Base-by-base conservation (phyloP, 73 alveolate species). In the Stentor coeruleus region DNA sequence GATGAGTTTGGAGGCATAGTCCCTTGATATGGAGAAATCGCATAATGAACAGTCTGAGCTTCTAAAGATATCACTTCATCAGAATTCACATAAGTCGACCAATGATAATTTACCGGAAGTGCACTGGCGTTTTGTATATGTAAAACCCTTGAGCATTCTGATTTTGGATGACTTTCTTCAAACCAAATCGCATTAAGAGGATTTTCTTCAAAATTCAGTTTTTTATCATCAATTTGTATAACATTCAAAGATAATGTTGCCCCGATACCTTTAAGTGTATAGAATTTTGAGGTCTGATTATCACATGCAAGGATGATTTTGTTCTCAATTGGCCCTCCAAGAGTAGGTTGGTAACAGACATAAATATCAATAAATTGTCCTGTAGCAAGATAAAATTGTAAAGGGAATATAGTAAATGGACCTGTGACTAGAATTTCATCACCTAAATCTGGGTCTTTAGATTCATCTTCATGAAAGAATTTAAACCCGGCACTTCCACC, bases 401-500 rank as follows among this genome's bases (percentile, higher is more conserved):
- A 89, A 26, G 99, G 99, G 72, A 91, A 91, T 26, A 95, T 74
- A 39, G 97, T 93, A 85, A 95, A 95, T 38, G 99, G 97, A 36
- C 97, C 97, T 57, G 92, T 90, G 39, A 88, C 89, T 74, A 90
- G 81, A 3, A 90, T 77, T n/a, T 84, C 93, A 30, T 92, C 95
- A 26, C 82, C 80, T 40, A 83, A 84, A 38, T 38, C 80, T 2
- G 83, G 66, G 59, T 86, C 95, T 55, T 91, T 91, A 59, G 89
- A 93, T 83, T 91, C 98, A 85, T 86, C 89, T 60, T 91, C 96
- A 59, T 93, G 94, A 87, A 93, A 93, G 85, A 95, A 95, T 81
- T 93, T 95, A 86, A 95, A 95, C 59, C 97, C 98, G 1, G 98
- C 99, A 89, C 94, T 97, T 0, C 98, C 99, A 20, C 99, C 99